Evolutionary conservation across 2,329 filamentous ascomycete species (phyloP).

Genomic region (Cephalotrichum gorgonifer): DNA sequence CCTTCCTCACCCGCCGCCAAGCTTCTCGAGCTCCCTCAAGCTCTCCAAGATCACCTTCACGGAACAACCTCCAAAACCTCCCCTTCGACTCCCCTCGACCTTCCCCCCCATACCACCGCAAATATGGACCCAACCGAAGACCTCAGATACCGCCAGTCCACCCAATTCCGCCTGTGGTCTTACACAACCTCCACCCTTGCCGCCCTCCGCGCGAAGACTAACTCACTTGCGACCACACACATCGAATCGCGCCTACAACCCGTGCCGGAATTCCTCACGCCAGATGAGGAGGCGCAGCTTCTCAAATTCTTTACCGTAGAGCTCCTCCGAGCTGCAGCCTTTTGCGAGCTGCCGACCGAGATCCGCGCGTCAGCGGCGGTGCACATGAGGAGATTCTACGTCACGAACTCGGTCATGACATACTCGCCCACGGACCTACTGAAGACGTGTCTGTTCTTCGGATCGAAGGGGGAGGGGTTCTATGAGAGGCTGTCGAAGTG

Average conservation of each 20-base stretch:
- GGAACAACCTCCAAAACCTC: neutral
- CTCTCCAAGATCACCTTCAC: neutral
- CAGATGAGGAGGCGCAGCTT: slow-evolving; percentile 72
- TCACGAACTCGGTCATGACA: slow-evolving; percentile 92
- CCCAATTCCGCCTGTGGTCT: slow-evolving; percentile 88
- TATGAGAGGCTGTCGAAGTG: slow-evolving; percentile 51
- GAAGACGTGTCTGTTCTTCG: slow-evolving; percentile 85
- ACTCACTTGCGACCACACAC: slow-evolving; percentile 57
- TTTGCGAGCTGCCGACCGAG: slow-evolving; percentile 22
- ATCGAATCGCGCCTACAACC: slow-evolving; percentile 47
- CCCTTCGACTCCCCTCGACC: neutral
- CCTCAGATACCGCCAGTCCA: slow-evolving; percentile 78
- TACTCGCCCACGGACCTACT: slow-evolving; percentile 86
- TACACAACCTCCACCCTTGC: slow-evolving; percentile 67
- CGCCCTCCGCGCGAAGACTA: slow-evolving; percentile 67
- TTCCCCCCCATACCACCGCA: neutral
- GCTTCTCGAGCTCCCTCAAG: no score
- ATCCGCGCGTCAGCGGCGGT: slow-evolving; percentile 64
- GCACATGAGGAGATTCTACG: slow-evolving; percentile 89
- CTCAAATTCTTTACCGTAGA: slow-evolving; percentile 65
- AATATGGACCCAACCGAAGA: slow-evolving; percentile 49
- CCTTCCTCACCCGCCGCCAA: no score
- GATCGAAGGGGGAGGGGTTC: slow-evolving; percentile 82
- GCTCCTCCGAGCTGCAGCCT: slow-evolving; percentile 44
- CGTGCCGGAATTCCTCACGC: slow-evolving; percentile 67